Evolutionary conservation across 768 basidiomycete genomes (phyloP), one percentile per base, ranked within the genome.

Genomic region (Mycena venus): DNA sequence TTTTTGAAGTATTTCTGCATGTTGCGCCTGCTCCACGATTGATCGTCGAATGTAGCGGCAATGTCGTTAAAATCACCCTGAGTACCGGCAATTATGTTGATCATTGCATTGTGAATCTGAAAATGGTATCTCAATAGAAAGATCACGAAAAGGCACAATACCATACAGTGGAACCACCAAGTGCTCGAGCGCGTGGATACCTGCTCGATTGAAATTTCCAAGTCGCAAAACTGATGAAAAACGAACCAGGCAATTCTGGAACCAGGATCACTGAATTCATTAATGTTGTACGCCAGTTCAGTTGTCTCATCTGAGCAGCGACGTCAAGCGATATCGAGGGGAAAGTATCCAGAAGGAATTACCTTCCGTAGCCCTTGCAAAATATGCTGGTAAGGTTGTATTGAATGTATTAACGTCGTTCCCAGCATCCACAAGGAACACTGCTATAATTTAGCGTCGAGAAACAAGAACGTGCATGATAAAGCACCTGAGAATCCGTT

Each of bases 1-100:
- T 73, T 80, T 23, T 79, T 77, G 75, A 80, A 83, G 58, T 84
- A 84, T 31, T 75, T 59, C 44, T 84, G 83, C 81, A 84, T 84
- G 59, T 80, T 82, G 44, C 77, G 64, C 31, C 82, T 61, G 5
- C 80, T 80, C 83, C 83, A 84, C 1, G 82, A 78, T 15, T 60
- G 8, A 58, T 84, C 81, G 25, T 78, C 74, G 64, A 81, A 82
- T 14, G 70, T 76, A 15, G 68, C 25, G 9, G 70, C 59, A 25
- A 75, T 67, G 4, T 36, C 31, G 44, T 75, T 47, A 21, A 75
- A 75, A 44, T 75, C 74, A 11, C 40, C 17, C n/a, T 25, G n/a
- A 29, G 70, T 75, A 4, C 65, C 74, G 1, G 66, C 70, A 15
- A 75, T 75, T n/a, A 72, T 64, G 36, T 75, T 75, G 49, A 75